Conservation (phyloP, 148 eudicot genomes). For the Amaranthus palmeri region DNA sequence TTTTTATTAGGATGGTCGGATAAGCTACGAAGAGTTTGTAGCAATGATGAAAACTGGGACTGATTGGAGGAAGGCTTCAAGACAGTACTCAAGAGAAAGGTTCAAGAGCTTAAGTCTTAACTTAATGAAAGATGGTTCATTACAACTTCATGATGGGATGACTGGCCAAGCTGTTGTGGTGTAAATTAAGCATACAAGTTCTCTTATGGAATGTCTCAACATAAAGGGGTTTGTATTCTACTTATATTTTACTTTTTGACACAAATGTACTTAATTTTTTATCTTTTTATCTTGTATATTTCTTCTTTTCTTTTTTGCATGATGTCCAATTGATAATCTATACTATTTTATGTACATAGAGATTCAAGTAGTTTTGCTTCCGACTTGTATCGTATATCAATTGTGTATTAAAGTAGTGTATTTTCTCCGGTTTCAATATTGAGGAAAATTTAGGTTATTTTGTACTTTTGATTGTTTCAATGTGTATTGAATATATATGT, state of each 20-base stretch:
- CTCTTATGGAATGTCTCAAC: not conserved
- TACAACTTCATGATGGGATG: constrained; percentile 67
- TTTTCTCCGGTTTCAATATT: not conserved
- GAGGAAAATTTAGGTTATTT: too few relatives aligned
- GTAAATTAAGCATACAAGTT: constrained; percentile 16
- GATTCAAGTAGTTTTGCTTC: constrained; percentile 11
- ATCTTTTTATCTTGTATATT: constrained; percentile 12
- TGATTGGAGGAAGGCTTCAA: constrained; percentile 92
- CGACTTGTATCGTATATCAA: constrained; percentile 2
- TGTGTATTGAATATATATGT: too few relatives aligned
- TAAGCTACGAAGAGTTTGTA: constrained; percentile 81
- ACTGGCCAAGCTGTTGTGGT: constrained; percentile 61
- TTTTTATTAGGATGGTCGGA: constrained; percentile 48
- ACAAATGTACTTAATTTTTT: not conserved
- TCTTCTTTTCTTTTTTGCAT: constrained; percentile 3
- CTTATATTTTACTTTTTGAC: constrained; percentile 14
- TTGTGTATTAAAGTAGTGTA: not conserved
- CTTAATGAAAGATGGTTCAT: constrained; percentile 83
- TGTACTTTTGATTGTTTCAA: too few relatives aligned
- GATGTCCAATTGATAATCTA: constrained; percentile 10
- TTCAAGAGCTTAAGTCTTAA: constrained; percentile 74
- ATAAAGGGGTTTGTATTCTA: constrained; percentile 4
- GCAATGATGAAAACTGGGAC: constrained; percentile 95
- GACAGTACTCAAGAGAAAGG: constrained; percentile 88
- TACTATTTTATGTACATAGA: constrained; percentile 21